A percentile compares a stretch with the other conserved stretches of the same genome.
Conservation (phyloP, 768 basidiomycete genomes). For the Cubamyces lactineus region DNA sequence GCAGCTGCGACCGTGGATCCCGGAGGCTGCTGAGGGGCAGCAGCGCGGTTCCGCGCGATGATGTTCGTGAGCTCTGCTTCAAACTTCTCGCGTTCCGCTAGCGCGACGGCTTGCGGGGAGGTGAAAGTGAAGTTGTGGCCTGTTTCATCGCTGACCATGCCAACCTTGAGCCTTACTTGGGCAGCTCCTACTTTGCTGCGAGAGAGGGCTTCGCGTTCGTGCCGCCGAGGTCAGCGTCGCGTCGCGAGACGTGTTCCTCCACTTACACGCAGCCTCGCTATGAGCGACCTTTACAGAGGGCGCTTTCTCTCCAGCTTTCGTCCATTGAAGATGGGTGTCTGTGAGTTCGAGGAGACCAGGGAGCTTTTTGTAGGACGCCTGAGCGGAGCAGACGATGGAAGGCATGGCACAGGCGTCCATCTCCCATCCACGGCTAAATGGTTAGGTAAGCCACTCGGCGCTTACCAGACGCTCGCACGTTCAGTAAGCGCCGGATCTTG, state of each 20-base stretch:
- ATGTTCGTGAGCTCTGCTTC: conserved; percentile 78
- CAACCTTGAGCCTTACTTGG: conserved; percentile 79
- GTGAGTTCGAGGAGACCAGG: conserved; percentile 77
- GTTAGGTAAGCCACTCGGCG: conserved; percentile 34
- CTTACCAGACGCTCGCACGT: too few species aligned
- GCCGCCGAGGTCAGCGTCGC: conserved; percentile 16
- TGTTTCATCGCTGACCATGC: conserved; percentile 65
- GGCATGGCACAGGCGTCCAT: conserved; percentile 48
- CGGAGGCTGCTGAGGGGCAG: conserved; percentile 21
- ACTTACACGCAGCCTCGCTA: conserved; percentile 64
- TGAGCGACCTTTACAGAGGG: conserved; percentile 67
- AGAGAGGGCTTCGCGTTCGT: conserved; percentile 61
- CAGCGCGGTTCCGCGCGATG: conserved; percentile 69
- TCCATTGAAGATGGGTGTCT: conserved; percentile 76
- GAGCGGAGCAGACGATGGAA: conserved; percentile 66
- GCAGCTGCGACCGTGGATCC: conserved; percentile 15
- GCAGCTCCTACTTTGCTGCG: conserved; percentile 84
- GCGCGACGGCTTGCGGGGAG: conserved; percentile 63
- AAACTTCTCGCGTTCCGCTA: conserved; percentile 78
- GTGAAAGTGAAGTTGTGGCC: conserved; percentile 86
- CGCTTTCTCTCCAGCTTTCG: conserved; percentile 67
- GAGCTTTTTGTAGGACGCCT: conserved; percentile 84
- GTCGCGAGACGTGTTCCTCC: conserved; percentile 5
- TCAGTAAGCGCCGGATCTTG: too few species aligned
- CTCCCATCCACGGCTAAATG: conserved; percentile 16